Percentiles rank a stretch among this genome's conserved stretches.
Evolutionary conservation across 2,329 filamentous ascomycete genomes (phyloP).

Genomic region (Waltergamsia citrina): DNA sequence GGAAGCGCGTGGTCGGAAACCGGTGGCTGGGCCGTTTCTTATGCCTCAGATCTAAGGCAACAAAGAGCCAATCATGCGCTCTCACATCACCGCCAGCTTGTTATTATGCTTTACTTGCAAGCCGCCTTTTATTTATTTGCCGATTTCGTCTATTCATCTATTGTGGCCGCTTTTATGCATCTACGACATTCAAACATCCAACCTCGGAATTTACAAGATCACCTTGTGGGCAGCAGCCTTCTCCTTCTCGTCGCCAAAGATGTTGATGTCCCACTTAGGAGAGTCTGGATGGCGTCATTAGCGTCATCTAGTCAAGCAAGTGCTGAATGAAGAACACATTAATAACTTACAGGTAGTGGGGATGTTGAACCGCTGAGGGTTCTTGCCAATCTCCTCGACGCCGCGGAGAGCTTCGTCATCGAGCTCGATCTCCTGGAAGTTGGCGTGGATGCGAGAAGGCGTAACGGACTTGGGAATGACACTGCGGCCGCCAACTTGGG

Average conservation of each 20-base stretch:
- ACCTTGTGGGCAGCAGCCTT: slow-evolving; percentile 37
- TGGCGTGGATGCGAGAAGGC: slow-evolving; percentile 55
- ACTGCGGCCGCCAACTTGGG: slow-evolving; percentile 48
- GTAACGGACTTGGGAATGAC: slow-evolving; percentile 72
- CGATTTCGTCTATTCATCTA: too few species aligned
- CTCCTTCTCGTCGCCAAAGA: slow-evolving; percentile 45
- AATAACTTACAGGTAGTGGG: slow-evolving; percentile 26
- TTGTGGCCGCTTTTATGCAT: too few species aligned
- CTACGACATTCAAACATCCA: too few species aligned
- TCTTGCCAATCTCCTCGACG: slow-evolving; percentile 52
- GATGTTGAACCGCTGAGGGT: slow-evolving; percentile 33
- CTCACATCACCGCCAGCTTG: neutral
- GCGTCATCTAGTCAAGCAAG: too few species aligned
- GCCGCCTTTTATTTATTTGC: too few species aligned
- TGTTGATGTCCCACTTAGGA: slow-evolving; percentile 46
- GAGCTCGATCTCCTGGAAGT: slow-evolving; percentile 60
- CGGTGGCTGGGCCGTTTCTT: neutral
- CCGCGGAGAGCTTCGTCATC: slow-evolving; percentile 46
- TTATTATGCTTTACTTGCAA: too few species aligned
- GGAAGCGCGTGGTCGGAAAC: neutral
- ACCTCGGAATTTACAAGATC: slow-evolving; percentile 18
- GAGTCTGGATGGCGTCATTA: slow-evolving; percentile 23
- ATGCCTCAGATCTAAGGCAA: slow-evolving; percentile 1
- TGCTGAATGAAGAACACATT: slow-evolving; percentile 1
- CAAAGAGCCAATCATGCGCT: too few species aligned